Evolutionary conservation across 192 early-diverging fungal genomes (phyloP), one percentile per base, ranked within the genome.

Genomic region (Coemansia biformis): DNA sequence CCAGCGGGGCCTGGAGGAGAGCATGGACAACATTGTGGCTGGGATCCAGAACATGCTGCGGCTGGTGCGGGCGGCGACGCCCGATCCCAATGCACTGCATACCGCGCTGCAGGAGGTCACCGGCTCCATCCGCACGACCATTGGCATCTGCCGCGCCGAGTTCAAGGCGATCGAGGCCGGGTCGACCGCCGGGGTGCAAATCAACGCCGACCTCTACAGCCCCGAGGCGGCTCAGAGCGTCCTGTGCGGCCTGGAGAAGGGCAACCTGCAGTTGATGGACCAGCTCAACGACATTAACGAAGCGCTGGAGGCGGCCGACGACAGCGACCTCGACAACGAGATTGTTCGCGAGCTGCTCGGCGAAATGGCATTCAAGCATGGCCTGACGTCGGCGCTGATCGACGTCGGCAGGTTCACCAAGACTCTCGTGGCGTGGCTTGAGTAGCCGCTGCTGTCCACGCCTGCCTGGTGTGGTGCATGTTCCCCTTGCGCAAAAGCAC

Each of bases 371-470:
- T 74, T 83, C 51, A 97, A 93, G 66, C 86, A 91, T 62, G 68
- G 85, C 43, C 68, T 97, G 42, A 90, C 89, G 4, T 84, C 82
- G 36, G 86, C 85, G 1, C 72, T 83, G 33, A 91, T 91, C 73
- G 91, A 97, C 50, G 88, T 97, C 59, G 92, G 90, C 17, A 90
- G 88, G 71, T 85, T 75, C 56, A 89, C 88, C 33, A 91, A 91
- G 59, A 86, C 87, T 22, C 69, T 96, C 16, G 80, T 92, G 38
- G 77, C 77, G 43, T 75, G 91, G 60, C 71, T 91, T 42, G 84
- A 83, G 51, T 77, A 72, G 38, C 38, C 0, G 17, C 38, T 18
- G 3, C 21, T 13, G 16, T 38, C 37, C 21, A 19, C 37, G 13
- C 37, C 21, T 38, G n/a, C n/a, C n/a, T n/a, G n/a, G n/a, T n/a